Percentiles rank a stretch among this genome's conserved stretches.
phyloP scores from a whole-genome alignment of 2,329 filamentous ascomycete genomes.

The Calonectria pseudoreteaudii region DNA sequence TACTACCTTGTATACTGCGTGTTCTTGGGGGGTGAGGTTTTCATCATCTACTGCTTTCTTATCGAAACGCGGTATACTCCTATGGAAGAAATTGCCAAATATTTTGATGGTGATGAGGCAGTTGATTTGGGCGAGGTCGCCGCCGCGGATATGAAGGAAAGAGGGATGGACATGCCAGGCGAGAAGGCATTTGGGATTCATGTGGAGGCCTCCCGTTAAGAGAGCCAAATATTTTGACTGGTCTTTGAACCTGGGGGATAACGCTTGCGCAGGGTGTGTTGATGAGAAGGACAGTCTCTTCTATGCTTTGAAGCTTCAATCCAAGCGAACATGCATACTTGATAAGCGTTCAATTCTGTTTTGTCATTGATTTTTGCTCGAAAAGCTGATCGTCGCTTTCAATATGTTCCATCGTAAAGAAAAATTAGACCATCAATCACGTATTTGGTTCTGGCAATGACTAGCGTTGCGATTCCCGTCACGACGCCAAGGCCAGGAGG shows the following conservation, averaged over 20 bases:
- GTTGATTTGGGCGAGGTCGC: constrained; percentile 23
- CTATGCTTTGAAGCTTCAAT: neutral
- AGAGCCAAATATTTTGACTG: neutral
- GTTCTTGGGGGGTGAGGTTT: constrained; percentile 20
- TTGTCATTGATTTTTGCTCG: neutral
- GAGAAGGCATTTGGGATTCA: neutral
- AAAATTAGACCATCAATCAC: too few relatives aligned
- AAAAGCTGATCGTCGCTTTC: neutral
- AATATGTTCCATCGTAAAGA: too few relatives aligned
- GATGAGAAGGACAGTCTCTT: neutral
- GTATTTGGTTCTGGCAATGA: too few relatives aligned
- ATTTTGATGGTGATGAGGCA: constrained; percentile 8
- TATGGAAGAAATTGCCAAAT: constrained; percentile 22
- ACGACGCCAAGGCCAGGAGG: too few relatives aligned
- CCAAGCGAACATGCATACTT: neutral
- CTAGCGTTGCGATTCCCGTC: too few relatives aligned
- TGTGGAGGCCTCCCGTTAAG: neutral
- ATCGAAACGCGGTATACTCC: constrained; percentile 21
- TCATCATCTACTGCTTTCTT: constrained; percentile 28
- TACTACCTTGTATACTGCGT: constrained; percentile 34
- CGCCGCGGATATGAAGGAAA: constrained; percentile 21
- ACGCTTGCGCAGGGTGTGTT: neutral
- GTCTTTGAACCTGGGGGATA: neutral
- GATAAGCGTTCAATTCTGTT: neutral
- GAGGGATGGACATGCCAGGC: constrained; percentile 7